Evolutionary conservation across 768 basidiomycete genomes (phyloP).

Genomic region (Myochromella boudieri): DNA sequence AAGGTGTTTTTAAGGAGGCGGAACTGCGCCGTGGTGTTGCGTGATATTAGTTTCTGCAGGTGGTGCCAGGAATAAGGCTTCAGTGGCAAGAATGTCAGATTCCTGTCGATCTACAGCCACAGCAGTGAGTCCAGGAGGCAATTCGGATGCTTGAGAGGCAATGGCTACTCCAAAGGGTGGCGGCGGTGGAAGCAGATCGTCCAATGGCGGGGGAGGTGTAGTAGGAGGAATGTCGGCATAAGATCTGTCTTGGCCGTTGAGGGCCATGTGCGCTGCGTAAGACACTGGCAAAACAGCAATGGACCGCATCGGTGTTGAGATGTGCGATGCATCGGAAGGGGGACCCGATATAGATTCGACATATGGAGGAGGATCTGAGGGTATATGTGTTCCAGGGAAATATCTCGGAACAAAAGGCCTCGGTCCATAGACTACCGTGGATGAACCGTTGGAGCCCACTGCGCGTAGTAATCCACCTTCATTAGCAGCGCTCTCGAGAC

Average conservation of each 20-base stretch:
- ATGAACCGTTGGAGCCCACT: conserved; percentile 35
- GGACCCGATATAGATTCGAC: conserved; percentile 21
- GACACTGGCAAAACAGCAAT: not conserved
- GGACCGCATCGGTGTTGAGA: not conserved
- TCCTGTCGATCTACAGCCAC: too few species aligned
- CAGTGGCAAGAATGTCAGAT: not conserved
- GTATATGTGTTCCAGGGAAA: conserved; percentile 51
- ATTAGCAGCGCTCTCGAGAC: conserved; percentile 5
- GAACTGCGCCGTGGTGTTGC: too few species aligned
- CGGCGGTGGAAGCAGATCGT: conserved; percentile 6
- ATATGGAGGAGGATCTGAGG: conserved; percentile 39
- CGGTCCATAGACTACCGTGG: conserved; percentile 40
- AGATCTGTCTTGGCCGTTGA: conserved; percentile 10
- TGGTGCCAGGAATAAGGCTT: not conserved
- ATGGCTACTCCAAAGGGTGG: conserved; percentile 9
- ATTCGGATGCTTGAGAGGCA: too few species aligned
- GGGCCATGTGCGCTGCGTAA: not conserved
- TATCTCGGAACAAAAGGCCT: conserved; percentile 54
- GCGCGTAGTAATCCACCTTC: conserved; percentile 22
- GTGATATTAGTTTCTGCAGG: too few species aligned
- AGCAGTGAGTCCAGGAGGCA: too few species aligned
- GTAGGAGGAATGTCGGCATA: conserved; percentile 32
- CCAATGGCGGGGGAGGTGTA: conserved; percentile 21
- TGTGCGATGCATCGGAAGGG: conserved; percentile 12
- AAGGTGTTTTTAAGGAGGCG: not conserved